Conservation (phyloP, 331 rosid species). For the Quercus tomentella region DNA sequence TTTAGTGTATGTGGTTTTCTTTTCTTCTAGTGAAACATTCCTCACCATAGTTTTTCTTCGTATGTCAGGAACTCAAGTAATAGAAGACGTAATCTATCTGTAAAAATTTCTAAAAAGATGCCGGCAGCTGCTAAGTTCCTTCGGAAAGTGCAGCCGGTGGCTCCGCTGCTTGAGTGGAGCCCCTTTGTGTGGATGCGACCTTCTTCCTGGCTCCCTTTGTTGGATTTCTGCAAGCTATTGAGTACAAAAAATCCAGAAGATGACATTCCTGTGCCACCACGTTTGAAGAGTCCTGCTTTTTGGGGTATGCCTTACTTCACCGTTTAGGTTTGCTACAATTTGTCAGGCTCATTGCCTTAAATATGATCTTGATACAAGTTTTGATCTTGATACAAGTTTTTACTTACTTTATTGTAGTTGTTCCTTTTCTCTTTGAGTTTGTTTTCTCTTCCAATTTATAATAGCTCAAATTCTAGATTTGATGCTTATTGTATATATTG, state of each 20-base stretch:
- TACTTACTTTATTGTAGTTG: not conserved
- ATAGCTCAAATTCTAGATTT: not conserved
- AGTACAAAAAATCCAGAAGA: conserved; percentile 66
- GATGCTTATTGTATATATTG: not conserved
- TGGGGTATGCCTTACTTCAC: conserved; percentile 65
- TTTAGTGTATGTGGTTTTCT: not conserved
- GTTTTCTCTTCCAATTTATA: not conserved
- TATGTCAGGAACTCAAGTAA: conserved; percentile 36
- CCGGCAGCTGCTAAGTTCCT: too few relatives aligned
- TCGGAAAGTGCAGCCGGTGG: too few relatives aligned
- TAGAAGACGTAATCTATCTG: too few relatives aligned
- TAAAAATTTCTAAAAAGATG: too few relatives aligned
- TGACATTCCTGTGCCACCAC: conserved; percentile 84
- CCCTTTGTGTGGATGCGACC: too few relatives aligned
- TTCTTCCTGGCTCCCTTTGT: too few relatives aligned
- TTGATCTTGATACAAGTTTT: too few relatives aligned
- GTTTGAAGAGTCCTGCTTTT: conserved; percentile 72
- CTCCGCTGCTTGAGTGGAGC: too few relatives aligned
- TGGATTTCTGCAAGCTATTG: too few relatives aligned
- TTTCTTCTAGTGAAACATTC: not conserved
- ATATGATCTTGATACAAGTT: not conserved
- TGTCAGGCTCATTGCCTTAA: not conserved
- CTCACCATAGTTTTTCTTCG: not conserved
- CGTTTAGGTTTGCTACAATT: conserved; percentile 3
- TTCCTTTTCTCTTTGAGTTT: not conserved